A percentile compares a stretch with the other conserved stretches of the same genome.
Conservation (phyloP, 2,329 filamentous ascomycete species). For the Hirsutella rhossiliensis region DNA sequence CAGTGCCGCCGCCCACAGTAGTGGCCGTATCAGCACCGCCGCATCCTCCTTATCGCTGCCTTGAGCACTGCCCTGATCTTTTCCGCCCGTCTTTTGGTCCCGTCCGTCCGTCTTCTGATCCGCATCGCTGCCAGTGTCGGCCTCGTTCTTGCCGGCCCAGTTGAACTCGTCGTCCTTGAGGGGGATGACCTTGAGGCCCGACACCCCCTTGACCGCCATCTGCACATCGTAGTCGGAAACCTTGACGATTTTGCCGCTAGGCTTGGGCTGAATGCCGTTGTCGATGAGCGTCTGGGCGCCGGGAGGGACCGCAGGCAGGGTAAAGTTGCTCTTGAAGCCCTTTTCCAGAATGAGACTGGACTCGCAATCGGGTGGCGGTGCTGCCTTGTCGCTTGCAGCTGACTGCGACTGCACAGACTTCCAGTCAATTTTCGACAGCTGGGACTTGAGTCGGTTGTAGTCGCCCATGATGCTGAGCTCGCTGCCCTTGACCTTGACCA, state of each 20-base stretch:
- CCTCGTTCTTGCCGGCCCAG: constrained; percentile 29
- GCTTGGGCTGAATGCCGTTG: constrained; percentile 56
- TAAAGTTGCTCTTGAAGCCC: constrained; percentile 69
- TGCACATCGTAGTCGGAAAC: constrained; percentile 51
- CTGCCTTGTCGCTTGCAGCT: constrained; percentile 29
- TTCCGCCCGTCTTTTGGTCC: not conserved
- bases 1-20: constrained; percentile 19
- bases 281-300: constrained; percentile 63
- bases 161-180: constrained; percentile 33
- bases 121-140: constrained; percentile 17
- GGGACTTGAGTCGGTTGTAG: constrained; percentile 60
- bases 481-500: constrained; percentile 50
- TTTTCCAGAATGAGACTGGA: constrained; percentile 51
- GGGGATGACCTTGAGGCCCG: constrained; percentile 33
- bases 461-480: constrained; percentile 48
- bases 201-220: constrained; percentile 29
- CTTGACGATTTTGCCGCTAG: constrained; percentile 54
- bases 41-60: constrained; percentile 14
- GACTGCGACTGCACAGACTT: constrained; percentile 51
- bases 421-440: constrained; percentile 67
- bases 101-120: not conserved
- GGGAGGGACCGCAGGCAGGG: constrained; percentile 55
- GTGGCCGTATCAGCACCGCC: constrained; percentile 16
- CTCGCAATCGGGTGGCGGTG: constrained; percentile 49
- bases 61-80: constrained; percentile 1